A percentile compares a stretch with the other conserved stretches of the same genome.
phyloP scores from a whole-genome alignment of 352 stramenopile species.

The Globisporangium rhizosaccharum region DNA sequence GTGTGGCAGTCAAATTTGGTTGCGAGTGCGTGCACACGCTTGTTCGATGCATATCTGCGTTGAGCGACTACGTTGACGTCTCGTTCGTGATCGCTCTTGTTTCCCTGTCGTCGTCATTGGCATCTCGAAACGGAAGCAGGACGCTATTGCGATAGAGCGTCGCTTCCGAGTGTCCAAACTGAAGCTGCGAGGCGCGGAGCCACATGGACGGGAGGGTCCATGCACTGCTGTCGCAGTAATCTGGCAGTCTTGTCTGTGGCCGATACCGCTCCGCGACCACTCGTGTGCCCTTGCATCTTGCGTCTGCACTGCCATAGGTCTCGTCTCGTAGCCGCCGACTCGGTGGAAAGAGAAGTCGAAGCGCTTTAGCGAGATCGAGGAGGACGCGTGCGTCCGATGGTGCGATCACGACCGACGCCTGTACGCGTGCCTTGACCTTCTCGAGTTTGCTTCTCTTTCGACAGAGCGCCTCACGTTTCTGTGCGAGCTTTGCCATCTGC shows the following conservation, averaged over 20 bases:
- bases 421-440: slow-evolving; percentile 39
- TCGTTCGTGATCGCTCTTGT: too few relatives aligned
- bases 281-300: neutral
- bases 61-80: too few relatives aligned
- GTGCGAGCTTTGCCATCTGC: slow-evolving; percentile 40
- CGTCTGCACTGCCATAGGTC: neutral
- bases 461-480: slow-evolving; percentile 28
- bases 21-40: too few relatives aligned
- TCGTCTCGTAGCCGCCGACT: neutral
- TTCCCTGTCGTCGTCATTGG: too few relatives aligned
- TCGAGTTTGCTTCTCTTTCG: slow-evolving; percentile 45
- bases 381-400: slow-evolving; percentile 16
- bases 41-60: too few relatives aligned
- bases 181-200: neutral
- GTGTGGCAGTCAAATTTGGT: too few relatives aligned
- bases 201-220: neutral
- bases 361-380: neutral
- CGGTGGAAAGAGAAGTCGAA: neutral
- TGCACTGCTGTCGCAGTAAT: neutral
- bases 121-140: neutral
- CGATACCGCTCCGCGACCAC: neutral
- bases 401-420: neutral
- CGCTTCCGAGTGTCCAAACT: neutral
- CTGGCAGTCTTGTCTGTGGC: neutral
- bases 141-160: neutral